Conservation (phyloP, 2,329 filamentous ascomycete genomes). For the Epichloe gansuensis region DNA sequence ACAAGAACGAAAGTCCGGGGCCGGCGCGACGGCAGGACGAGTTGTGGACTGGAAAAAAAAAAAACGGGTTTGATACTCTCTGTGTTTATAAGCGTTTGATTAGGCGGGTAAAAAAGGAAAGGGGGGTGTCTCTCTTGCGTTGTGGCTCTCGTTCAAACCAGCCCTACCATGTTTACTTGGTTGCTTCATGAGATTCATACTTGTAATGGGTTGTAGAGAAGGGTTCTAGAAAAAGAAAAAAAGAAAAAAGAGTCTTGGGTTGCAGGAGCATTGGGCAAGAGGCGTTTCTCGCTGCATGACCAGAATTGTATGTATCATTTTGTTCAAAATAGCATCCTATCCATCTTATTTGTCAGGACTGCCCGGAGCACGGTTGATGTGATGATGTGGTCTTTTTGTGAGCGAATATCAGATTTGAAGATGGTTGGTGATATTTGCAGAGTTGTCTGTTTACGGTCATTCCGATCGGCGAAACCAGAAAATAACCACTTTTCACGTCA, state of each 20-base stretch:
- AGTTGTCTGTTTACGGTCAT: no score
- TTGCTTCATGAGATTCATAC: background rate
- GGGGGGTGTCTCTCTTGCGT: background rate
- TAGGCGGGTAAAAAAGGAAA: background rate
- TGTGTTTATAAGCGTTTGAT: background rate
- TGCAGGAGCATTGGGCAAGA: background rate
- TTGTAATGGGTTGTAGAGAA: background rate
- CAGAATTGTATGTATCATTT: background rate
- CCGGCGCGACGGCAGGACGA: no score
- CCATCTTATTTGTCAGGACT: background rate
- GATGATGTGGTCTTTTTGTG: no score
- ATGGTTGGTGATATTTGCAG: no score
- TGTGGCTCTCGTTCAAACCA: background rate
- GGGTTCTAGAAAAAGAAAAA: background rate
- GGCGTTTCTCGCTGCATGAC: slow-evolving; percentile 2
- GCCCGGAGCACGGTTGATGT: no score
- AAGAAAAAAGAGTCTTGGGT: background rate
- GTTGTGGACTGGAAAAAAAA: no score
- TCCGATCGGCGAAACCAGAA: no score
- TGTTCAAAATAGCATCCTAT: background rate
- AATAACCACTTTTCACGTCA: no score
- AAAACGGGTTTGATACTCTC: background rate
- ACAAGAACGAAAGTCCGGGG: no score
- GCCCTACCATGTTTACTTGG: background rate
- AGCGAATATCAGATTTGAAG: no score